Percentiles rank a stretch among this genome's conserved stretches.
Evolutionary conservation across 495 filamentous ascomycete species (phyloP).

Genomic region (Penicillium maclennaniae): DNA sequence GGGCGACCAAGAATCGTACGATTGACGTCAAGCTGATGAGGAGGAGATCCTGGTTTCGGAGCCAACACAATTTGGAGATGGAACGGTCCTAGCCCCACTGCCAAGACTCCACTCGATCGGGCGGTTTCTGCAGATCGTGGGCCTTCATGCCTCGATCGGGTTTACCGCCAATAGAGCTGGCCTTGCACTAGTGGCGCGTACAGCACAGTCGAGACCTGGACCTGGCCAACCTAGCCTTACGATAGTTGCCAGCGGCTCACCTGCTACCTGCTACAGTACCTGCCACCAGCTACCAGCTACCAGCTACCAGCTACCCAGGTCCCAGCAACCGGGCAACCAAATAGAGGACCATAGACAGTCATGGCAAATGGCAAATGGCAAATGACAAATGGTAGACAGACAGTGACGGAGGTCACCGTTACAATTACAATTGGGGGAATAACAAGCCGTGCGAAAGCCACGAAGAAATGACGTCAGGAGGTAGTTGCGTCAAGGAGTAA

Average conservation of each 20-base stretch:
- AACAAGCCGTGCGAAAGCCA: background rate
- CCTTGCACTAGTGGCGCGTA: conserved; percentile 5
- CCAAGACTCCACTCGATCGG: conserved; percentile 9
- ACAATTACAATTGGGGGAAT: conserved; percentile 1
- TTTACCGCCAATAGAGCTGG: conserved; percentile 6
- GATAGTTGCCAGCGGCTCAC: background rate
- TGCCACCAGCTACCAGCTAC: too few species aligned
- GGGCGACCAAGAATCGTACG: background rate
- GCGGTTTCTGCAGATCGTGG: conserved; percentile 13
- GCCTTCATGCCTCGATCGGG: conserved; percentile 7
- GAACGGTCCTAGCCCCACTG: conserved; percentile 10
- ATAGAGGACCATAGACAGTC: too few species aligned
- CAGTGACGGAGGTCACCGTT: background rate
- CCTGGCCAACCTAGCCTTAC: conserved; percentile 11
- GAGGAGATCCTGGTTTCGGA: conserved; percentile 10
- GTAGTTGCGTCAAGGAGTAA: background rate
- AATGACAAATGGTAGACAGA: background rate
- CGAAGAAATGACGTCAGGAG: conserved; percentile 4
- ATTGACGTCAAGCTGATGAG: conserved; percentile 31
- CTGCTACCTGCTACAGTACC: too few species aligned
- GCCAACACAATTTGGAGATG: background rate
- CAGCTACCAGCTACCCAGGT: too few species aligned
- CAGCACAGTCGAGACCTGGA: conserved; percentile 6
- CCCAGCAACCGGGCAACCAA: too few species aligned
- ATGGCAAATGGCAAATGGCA: background rate